These are phyloP conservation scores for Dothidotthia symphoricarpi DNA, from an alignment of 2,329 filamentous ascomycete genomes.

Conservation along the genomic window DNA sequence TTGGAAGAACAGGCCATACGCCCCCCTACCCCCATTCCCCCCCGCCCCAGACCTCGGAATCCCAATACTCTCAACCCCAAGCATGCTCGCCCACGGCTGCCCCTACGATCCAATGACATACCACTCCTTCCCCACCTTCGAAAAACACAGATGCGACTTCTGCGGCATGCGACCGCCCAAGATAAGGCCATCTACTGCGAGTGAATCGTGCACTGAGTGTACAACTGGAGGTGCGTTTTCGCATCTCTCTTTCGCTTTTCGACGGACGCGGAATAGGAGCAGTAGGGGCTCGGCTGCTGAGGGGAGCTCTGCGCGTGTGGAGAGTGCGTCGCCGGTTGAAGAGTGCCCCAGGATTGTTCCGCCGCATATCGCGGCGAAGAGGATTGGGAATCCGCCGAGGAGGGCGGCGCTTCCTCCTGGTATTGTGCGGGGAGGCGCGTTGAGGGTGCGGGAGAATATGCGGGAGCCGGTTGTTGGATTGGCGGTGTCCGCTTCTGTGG, in stretches of 20 bases:
- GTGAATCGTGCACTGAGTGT: constrained; percentile 15
- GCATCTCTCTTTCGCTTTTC: constrained; percentile 7
- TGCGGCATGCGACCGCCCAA: constrained; percentile 15
- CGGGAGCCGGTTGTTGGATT: too few species aligned
- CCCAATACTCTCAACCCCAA: too few species aligned
- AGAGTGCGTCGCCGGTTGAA: constrained; percentile 4
- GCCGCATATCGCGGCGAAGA: constrained; percentile 7
- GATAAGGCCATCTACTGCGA: constrained; percentile 2
- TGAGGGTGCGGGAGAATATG: too few species aligned
- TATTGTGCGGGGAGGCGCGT: too few species aligned
- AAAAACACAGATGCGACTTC: constrained; percentile 12
- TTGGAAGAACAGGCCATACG: too few species aligned
- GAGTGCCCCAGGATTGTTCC: constrained; percentile 11
- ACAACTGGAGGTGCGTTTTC: constrained; percentile 9
- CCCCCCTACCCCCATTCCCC: too few species aligned
- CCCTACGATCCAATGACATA: constrained; percentile 19
- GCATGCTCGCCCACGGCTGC: too few species aligned
- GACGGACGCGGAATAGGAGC: neutral
- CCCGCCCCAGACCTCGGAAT: too few species aligned
- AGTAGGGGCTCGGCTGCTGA: constrained; percentile 1
- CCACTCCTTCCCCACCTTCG: constrained; percentile 21
- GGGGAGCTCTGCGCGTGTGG: neutral
- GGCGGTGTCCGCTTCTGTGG: too few species aligned
- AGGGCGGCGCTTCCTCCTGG: constrained; percentile 7
- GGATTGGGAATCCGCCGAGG: constrained; percentile 14